Evolutionary conservation across 306 rosid species (phyloP).

Genomic region (Acmispon strigosus): DNA sequence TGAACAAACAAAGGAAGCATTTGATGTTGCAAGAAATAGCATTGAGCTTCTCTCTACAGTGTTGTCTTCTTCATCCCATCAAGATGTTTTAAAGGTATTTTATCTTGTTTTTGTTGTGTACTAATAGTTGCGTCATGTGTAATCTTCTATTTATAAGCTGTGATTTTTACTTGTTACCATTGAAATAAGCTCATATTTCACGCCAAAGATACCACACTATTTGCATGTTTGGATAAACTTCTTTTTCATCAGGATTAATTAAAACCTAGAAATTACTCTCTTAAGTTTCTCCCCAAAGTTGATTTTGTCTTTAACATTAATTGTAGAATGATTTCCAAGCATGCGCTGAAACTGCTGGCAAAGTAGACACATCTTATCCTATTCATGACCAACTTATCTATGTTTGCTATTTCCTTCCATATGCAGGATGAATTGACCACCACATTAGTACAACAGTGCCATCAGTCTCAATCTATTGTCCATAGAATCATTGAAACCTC

Average conservation of each 20-base stretch:
- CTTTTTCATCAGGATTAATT: no score
- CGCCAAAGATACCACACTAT: no score
- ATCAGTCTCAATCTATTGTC: constrained; percentile 39
- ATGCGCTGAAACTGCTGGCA: background rate
- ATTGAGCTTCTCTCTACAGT: constrained; percentile 67
- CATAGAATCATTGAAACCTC: constrained; percentile 62
- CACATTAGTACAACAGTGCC: constrained; percentile 76
- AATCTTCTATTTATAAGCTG: background rate
- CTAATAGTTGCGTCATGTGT: background rate
- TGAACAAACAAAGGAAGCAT: constrained; percentile 70
- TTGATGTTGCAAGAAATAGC: constrained; percentile 79
- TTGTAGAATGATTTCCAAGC: no score
- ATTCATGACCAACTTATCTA: background rate
- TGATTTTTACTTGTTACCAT: no score
- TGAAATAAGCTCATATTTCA: no score
- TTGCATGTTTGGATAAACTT: no score
- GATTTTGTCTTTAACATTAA: no score
- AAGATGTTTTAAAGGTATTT: constrained; percentile 59
- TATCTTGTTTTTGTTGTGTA: background rate
- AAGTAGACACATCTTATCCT: background rate
- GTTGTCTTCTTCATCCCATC: constrained; percentile 64
- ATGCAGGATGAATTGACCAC: constrained; percentile 71
- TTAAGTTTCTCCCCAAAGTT: no score
- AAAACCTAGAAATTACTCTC: no score
- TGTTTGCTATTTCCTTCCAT: background rate